These are phyloP conservation scores for Hibiscus syriacus DNA, from an alignment of 345 rosid genomes.

Conservation along the genomic window DNA sequence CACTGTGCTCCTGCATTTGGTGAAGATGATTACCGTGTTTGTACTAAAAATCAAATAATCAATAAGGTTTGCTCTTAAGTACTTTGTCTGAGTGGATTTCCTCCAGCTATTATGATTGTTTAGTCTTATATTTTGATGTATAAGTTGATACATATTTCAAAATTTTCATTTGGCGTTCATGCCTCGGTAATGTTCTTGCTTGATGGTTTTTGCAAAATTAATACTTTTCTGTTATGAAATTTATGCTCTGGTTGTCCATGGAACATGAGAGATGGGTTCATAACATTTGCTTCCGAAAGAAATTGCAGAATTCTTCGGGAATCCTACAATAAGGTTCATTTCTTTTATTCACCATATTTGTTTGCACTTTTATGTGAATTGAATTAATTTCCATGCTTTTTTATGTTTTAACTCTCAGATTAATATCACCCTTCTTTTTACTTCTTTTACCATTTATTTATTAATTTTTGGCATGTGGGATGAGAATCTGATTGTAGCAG, in stretches of 20 bases:
- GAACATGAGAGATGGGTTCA: background rate
- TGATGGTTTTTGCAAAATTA: background rate
- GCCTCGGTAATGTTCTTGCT: background rate
- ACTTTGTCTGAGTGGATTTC: background rate
- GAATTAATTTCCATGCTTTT: too few relatives aligned
- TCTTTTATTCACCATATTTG: background rate
- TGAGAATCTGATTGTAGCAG: slow-evolving; percentile 74
- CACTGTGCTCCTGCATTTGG: slow-evolving; percentile 99
- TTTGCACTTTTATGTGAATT: background rate
- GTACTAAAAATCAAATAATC: slow-evolving; percentile 62
- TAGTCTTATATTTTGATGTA: background rate
- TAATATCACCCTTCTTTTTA: background rate
- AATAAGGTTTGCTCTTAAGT: slow-evolving; percentile 42
- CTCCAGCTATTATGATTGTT: background rate
- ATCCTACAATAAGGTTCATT: too few relatives aligned
- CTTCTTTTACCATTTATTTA: background rate
- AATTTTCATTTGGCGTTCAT: background rate
- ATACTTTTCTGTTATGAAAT: background rate
- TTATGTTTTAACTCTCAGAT: too few relatives aligned
- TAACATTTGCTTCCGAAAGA: background rate
- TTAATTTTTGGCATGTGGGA: slow-evolving; percentile 36
- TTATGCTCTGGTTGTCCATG: background rate
- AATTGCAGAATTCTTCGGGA: background rate
- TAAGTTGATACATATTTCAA: background rate
- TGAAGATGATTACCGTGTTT: slow-evolving; percentile 95